Evolutionary conservation across 495 filamentous ascomycete genomes (phyloP).

Genomic region (Tuber melanosporum): DNA sequence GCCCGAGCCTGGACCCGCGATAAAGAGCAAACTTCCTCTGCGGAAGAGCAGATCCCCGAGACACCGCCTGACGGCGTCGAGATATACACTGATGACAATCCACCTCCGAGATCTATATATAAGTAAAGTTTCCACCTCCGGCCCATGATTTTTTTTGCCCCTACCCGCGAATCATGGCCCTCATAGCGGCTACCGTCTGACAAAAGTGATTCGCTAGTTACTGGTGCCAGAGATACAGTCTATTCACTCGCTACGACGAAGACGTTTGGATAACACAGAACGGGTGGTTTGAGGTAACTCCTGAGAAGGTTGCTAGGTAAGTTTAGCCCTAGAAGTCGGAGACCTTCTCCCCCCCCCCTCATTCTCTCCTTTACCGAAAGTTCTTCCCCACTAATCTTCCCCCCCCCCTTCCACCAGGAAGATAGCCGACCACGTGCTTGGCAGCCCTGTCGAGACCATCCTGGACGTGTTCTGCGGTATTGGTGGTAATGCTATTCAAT

Average conservation of each 20-base stretch:
- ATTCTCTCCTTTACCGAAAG: constrained; percentile 4
- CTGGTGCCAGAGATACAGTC: constrained; percentile 74
- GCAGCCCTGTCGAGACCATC: constrained; percentile 49
- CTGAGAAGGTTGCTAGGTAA: constrained; percentile 80
- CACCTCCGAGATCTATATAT: neutral
- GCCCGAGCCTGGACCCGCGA: neutral
- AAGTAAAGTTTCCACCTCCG: neutral
- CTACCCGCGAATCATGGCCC: neutral
- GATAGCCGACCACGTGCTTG: constrained; percentile 67
- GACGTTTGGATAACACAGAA: constrained; percentile 85
- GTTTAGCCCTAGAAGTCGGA: constrained; percentile 24
- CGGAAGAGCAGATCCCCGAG: neutral
- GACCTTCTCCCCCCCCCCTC: constrained; percentile 8
- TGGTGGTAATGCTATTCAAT: constrained; percentile 91
- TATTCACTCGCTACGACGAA: constrained; percentile 75
- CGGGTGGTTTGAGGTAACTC: constrained; percentile 94
- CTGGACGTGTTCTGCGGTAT: constrained; percentile 88
- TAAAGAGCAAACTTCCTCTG: neutral
- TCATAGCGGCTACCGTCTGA: neutral
- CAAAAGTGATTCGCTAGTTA: constrained; percentile 47
- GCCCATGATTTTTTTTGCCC: neutral
- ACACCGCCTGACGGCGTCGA: constrained; percentile 4
- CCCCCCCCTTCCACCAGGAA: constrained; percentile 48
- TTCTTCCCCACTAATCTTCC: constrained; percentile 1
- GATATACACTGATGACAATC: constrained; percentile 15